These are phyloP conservation scores for Irpex sp. DNA, from an alignment of 1,284 basidiomycete species.

Conservation along the genomic window DNA sequence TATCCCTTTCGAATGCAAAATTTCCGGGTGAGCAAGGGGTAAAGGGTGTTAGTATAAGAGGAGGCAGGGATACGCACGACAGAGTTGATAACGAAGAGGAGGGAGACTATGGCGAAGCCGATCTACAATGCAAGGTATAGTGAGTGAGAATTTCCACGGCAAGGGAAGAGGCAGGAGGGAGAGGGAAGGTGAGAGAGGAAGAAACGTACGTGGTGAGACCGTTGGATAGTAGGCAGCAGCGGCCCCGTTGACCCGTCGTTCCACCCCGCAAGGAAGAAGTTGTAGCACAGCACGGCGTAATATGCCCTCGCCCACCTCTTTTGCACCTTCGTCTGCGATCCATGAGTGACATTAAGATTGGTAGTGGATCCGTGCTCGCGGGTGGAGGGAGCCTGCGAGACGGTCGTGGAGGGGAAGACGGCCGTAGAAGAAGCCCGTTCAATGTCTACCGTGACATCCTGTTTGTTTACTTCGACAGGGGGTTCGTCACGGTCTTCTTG, in stretches of 20 bases:
- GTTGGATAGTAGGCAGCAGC: conserved; percentile 52
- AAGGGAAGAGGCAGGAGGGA: neutral
- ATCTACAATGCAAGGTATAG: conserved; percentile 27
- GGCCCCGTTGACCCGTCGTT: conserved; percentile 56
- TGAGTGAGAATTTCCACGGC: neutral
- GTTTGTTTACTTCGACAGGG: neutral
- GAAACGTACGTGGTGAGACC: conserved; percentile 45
- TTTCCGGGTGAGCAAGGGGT: neutral
- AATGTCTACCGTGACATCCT: neutral
- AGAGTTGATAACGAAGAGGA: conserved; percentile 44
- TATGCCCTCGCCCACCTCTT: conserved; percentile 16
- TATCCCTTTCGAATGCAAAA: conserved; percentile 42
- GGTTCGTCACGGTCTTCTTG: neutral
- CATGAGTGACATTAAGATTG: neutral
- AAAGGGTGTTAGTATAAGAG: neutral
- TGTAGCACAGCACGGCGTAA: conserved; percentile 31
- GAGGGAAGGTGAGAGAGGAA: neutral
- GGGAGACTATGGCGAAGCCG: conserved; percentile 43
- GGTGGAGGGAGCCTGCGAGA: neutral
- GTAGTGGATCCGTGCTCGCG: neutral
- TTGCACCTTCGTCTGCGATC: neutral
- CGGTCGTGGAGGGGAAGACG: neutral
- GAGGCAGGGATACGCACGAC: conserved; percentile 29
- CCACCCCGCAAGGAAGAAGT: conserved; percentile 49
- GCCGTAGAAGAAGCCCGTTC: neutral